Evolutionary conservation across 1,139 yeast species (phyloP), one percentile per base, ranked within the genome.

Genomic region (Tardiomyces digboiensis): DNA sequence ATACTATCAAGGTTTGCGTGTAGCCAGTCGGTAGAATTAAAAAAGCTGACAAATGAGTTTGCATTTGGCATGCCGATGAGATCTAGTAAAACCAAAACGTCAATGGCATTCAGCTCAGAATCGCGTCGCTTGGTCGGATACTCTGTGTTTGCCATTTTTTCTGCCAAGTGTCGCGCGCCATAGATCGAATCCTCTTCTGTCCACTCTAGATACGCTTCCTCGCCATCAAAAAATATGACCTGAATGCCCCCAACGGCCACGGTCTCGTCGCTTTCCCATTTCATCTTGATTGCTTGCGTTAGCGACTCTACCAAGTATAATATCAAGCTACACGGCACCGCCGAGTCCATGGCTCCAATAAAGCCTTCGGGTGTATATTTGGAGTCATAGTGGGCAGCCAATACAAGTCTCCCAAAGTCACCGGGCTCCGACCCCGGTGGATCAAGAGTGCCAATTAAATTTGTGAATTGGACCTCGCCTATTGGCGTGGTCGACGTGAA

Each of bases 351-450:
- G 2, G 80, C 82, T 2, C 82, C 82, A 37, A 76, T 60, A 44
- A 77, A 76, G 2, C 80, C 80, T n/a, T 61, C 61, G 1, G 79
- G 78, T 7, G 57, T 56, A 6, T 63, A 47, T 49, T 74, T 66
- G 2, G 79, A 69, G 54, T 76, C 82, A 49, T 75, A 76, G 52
- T 76, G 82, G 0, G 78, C 82, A 2, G 75, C 75, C 3, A 75
- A 50, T 1, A 73, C 66, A 19, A 74, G 50, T 37, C 68, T 60
- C n/a, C 58, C 58, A 3, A 58, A 51, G 2, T 52, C 50, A 2
- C 55, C 56, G n/a, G 48, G 46, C 8, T 42, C 40, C 3, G 46
- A 44, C 4, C 48, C 51, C 3, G 61, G 60, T 1, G 60, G 61
- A 39, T 55, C 59, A n/a, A 55, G 49, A 2, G 54, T 10, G 21